These are phyloP conservation scores for Lolium rigidum DNA, from an alignment of 176 grass and related monocot species.

Conservation along the genomic window DNA sequence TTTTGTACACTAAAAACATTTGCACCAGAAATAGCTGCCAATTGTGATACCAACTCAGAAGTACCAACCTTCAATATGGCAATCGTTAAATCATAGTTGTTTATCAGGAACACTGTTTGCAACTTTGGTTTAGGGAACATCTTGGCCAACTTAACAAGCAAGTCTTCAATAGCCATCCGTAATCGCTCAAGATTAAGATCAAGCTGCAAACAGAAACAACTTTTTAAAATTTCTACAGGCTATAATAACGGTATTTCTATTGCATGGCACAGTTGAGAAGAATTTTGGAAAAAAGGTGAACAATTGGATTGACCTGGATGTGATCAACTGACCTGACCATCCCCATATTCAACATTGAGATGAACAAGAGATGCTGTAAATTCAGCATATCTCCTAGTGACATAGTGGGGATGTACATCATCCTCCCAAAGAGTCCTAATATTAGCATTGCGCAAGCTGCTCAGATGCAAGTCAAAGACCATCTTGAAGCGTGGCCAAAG, in stretches of 20 bases:
- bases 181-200: constrained; percentile 93
- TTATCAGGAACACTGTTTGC: constrained; percentile 95
- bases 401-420: constrained; percentile 97
- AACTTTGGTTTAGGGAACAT: constrained; percentile 80
- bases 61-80: constrained; percentile 74
- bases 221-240: constrained; percentile 19
- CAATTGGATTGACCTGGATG: constrained; percentile 15
- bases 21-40: not conserved
- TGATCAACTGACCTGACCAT: constrained; percentile 84
- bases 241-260: constrained; percentile 37
- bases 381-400: constrained; percentile 91
- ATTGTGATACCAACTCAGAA: constrained; percentile 17
- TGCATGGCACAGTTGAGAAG: constrained; percentile 3
- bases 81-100: constrained; percentile 99
- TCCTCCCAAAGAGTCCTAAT: constrained; percentile 94
- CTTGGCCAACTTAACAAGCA: constrained; percentile 92
- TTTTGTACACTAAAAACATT: not conserved
- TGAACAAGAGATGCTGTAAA: constrained; percentile 96
- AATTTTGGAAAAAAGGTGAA: constrained; percentile 14
- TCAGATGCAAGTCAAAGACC: constrained; percentile 98
- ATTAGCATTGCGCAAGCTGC: constrained; percentile 90
- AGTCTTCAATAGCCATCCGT: constrained; percentile 89
- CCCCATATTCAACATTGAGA: constrained; percentile 96
- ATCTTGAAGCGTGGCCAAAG: constrained; percentile 98
- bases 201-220: constrained; percentile 62